phyloP scores from a whole-genome alignment of 1,284 basidiomycete species.

The Heterobasidion occidentale region DNA sequence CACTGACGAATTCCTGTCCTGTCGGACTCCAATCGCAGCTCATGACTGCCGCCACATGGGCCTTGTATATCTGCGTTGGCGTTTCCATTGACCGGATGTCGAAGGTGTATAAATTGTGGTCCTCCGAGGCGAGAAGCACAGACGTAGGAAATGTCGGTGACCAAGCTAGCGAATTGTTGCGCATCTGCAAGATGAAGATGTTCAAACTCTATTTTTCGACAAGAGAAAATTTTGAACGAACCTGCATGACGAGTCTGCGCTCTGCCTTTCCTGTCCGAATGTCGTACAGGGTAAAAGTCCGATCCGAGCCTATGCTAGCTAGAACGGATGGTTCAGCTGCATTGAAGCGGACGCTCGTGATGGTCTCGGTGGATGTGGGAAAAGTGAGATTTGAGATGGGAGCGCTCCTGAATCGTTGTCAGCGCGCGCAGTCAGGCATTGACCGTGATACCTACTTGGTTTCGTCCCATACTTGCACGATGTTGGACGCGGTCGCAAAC shows the following conservation, averaged over 20 bases:
- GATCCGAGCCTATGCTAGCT: conserved; percentile 89
- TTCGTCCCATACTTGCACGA: conserved; percentile 97
- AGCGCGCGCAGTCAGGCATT: conserved; percentile 3
- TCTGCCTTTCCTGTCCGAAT: conserved; percentile 94
- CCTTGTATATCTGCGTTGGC: conserved; percentile 95
- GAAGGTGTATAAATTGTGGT: conserved; percentile 98
- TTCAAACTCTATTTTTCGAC: background rate
- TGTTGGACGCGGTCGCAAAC: conserved; percentile 91
- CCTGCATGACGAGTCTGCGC: conserved; percentile 85
- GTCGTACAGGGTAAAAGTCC: conserved; percentile 95
- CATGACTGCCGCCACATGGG: conserved; percentile 94
- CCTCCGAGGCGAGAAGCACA: conserved; percentile 90
- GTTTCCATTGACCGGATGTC: conserved; percentile 83
- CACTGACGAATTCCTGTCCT: conserved; percentile 93
- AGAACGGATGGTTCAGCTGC: conserved; percentile 90
- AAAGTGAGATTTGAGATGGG: conserved; percentile 80
- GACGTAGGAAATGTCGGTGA: conserved; percentile 93
- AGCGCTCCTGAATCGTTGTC: conserved; percentile 39
- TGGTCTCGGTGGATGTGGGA: conserved; percentile 78
- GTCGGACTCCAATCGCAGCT: conserved; percentile 93
- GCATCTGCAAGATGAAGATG: conserved; percentile 44
- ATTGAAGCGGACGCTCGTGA: conserved; percentile 88
- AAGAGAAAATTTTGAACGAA: conserved; percentile 23
- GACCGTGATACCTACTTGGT: conserved; percentile 57
- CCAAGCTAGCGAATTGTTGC: conserved; percentile 87